Evolutionary conservation across 208 protist species (phyloP).

Genomic region (Angomonas ambiguus): DNA sequence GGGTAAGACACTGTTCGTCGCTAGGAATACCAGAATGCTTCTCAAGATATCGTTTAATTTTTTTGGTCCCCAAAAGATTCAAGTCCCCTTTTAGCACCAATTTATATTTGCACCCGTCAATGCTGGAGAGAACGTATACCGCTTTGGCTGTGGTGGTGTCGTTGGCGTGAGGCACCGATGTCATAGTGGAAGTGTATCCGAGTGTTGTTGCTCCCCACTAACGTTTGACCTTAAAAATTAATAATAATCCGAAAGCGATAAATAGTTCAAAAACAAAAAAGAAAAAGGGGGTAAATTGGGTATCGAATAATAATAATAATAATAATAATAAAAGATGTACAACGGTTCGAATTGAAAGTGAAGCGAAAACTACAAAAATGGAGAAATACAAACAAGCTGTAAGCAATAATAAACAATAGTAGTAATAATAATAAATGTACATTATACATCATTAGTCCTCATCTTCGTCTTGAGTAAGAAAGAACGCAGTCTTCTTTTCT

Average conservation of each 20-base stretch:
- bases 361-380: too few relatives aligned
- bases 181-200: background rate
- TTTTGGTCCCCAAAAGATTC: slow-evolving; percentile 27
- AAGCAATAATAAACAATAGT: background rate
- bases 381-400: background rate
- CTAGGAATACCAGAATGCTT: slow-evolving; percentile 38
- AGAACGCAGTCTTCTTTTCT: slow-evolving; percentile 11
- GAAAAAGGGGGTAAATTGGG: too few relatives aligned
- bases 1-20: slow-evolving; percentile 43
- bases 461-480: slow-evolving; percentile 25
- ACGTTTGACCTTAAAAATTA: slow-evolving; percentile 14
- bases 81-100: slow-evolving; percentile 74
- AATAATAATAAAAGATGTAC: slow-evolving; percentile 7
- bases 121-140: slow-evolving; percentile 62
- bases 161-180: background rate
- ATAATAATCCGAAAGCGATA: background rate
- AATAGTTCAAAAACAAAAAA: slow-evolving; percentile 9
- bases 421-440: slow-evolving; percentile 1
- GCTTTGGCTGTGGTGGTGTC: slow-evolving; percentile 7
- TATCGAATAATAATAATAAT: background rate
- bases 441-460: background rate
- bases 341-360: too few relatives aligned
- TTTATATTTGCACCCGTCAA: slow-evolving; percentile 81
- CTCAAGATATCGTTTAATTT: slow-evolving; percentile 74
- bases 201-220: background rate